Evolutionary conservation across 2,329 filamentous ascomycete genomes (phyloP).

Genomic region (Fusarium dlaminii): DNA sequence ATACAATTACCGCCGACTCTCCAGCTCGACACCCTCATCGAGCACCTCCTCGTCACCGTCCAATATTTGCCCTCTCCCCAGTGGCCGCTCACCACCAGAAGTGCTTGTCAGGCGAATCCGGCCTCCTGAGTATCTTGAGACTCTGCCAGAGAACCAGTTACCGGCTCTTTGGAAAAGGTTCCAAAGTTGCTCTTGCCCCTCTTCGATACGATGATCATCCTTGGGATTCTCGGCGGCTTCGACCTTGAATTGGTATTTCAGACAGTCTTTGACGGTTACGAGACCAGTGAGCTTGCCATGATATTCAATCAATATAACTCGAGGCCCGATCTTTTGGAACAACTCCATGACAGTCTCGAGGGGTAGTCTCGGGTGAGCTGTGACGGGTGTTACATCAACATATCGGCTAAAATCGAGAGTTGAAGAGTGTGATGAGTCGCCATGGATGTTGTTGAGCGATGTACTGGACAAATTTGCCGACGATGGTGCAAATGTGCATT

Average conservation of each 20-base stretch:
- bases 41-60: slow-evolving; percentile 54
- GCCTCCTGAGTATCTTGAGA: slow-evolving; percentile 64
- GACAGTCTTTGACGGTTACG: slow-evolving; percentile 95
- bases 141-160: slow-evolving; percentile 67
- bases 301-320: slow-evolving; percentile 92
- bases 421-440: slow-evolving; percentile 51
- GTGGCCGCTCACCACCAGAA: slow-evolving; percentile 48
- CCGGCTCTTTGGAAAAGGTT: slow-evolving; percentile 61
- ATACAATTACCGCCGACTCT: slow-evolving; percentile 45
- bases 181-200: slow-evolving; percentile 74
- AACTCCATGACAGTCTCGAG: slow-evolving; percentile 98
- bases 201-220: slow-evolving; percentile 64
- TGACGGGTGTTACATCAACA: slow-evolving; percentile 87
- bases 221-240: slow-evolving; percentile 83
- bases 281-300: slow-evolving; percentile 84
- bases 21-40: slow-evolving; percentile 57
- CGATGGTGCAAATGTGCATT: slow-evolving; percentile 76
- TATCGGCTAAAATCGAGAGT: slow-evolving; percentile 85
- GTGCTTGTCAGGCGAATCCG: slow-evolving; percentile 61
- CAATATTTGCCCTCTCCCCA: slow-evolving; percentile 58
- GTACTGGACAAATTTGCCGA: slow-evolving; percentile 42
- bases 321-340: slow-evolving; percentile 96
- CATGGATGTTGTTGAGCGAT: slow-evolving; percentile 44
- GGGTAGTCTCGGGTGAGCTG: slow-evolving; percentile 88
- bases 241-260: slow-evolving; percentile 97